A percentile compares a stretch with the other conserved stretches of the same genome.
Conservation (phyloP, 2,329 filamentous ascomycete genomes). For the Fusarium verrucosum region DNA sequence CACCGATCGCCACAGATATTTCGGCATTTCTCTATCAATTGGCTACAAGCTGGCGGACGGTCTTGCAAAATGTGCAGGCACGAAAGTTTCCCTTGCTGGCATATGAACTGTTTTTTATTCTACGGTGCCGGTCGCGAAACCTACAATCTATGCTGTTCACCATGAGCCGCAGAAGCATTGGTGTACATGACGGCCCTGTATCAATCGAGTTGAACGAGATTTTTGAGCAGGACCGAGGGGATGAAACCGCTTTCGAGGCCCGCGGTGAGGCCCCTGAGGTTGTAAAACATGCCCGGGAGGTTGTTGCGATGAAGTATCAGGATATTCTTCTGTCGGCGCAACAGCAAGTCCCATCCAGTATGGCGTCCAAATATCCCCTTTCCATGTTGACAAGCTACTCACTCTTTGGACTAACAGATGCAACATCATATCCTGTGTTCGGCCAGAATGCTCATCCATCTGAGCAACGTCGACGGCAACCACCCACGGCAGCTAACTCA, state of each 20-base stretch:
- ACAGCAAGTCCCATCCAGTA: slow-evolving; percentile 20
- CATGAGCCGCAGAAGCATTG: slow-evolving; percentile 43
- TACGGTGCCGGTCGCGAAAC: slow-evolving; percentile 43
- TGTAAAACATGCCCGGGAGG: slow-evolving; percentile 10
- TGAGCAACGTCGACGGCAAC: slow-evolving; percentile 16
- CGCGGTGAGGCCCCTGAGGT: slow-evolving; percentile 14
- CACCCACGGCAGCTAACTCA: slow-evolving; percentile 11
- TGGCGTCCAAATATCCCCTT: background rate
- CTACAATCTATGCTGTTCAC: slow-evolving; percentile 46
- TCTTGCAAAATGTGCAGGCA: slow-evolving; percentile 12
- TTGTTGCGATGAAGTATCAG: slow-evolving; percentile 14
- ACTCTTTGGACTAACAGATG: slow-evolving; percentile 14
- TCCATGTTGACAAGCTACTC: slow-evolving; percentile 6
- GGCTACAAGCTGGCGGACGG: slow-evolving; percentile 32
- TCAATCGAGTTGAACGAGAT: slow-evolving; percentile 32
- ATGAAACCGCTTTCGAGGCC: slow-evolving; percentile 30
- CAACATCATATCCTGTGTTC: slow-evolving; percentile 19
- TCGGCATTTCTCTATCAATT: slow-evolving; percentile 41
- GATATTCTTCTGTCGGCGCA: slow-evolving; percentile 14
- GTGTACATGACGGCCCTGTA: slow-evolving; percentile 32
- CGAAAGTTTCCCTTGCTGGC: slow-evolving; percentile 45
- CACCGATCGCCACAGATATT: slow-evolving; percentile 19
- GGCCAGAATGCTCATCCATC: background rate
- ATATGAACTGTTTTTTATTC: slow-evolving; percentile 35
- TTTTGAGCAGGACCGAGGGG: slow-evolving; percentile 40